phyloP scores from a whole-genome alignment of 129 eudicot species.

The Deinandra increscens region DNA sequence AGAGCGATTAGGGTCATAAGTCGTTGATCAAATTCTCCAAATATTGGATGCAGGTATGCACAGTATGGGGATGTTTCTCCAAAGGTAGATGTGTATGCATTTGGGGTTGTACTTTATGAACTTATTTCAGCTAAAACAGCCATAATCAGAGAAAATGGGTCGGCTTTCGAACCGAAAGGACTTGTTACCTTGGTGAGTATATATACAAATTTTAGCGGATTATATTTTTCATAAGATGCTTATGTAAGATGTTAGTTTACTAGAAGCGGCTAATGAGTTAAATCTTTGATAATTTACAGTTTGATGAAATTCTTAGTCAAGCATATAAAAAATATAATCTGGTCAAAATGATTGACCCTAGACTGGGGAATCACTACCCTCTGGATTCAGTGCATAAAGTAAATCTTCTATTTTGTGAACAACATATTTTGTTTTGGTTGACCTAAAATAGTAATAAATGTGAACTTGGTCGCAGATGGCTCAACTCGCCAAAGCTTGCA shows the following conservation, averaged over 20 bases:
- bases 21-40: neutral
- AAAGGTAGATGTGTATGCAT: slow-evolving; percentile 90
- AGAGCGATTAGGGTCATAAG: slow-evolving; percentile 12
- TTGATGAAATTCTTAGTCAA: slow-evolving; percentile 54
- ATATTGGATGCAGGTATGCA: slow-evolving; percentile 60
- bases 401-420: neutral
- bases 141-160: slow-evolving; percentile 53
- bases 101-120: too few species aligned
- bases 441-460: neutral
- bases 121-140: slow-evolving; percentile 90
- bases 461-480: slow-evolving; percentile 51
- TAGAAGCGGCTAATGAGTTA: slow-evolving; percentile 1
- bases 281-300: slow-evolving; percentile 36
- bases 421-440: neutral
- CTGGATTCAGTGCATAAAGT: slow-evolving; percentile 74
- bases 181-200: slow-evolving; percentile 71
- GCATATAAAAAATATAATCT: slow-evolving; percentile 47
- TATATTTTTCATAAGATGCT: neutral
- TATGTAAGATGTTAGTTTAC: neutral
- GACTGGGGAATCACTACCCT: slow-evolving; percentile 65
- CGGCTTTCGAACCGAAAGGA: slow-evolving; percentile 52
- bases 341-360: too few species aligned
- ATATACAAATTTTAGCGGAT: neutral
- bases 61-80: slow-evolving; percentile 78
- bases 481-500: slow-evolving; percentile 80